These are phyloP conservation scores for Lachnellula occidentalis DNA, from an alignment of 2,329 filamentous ascomycete species.

Conservation along the genomic window DNA sequence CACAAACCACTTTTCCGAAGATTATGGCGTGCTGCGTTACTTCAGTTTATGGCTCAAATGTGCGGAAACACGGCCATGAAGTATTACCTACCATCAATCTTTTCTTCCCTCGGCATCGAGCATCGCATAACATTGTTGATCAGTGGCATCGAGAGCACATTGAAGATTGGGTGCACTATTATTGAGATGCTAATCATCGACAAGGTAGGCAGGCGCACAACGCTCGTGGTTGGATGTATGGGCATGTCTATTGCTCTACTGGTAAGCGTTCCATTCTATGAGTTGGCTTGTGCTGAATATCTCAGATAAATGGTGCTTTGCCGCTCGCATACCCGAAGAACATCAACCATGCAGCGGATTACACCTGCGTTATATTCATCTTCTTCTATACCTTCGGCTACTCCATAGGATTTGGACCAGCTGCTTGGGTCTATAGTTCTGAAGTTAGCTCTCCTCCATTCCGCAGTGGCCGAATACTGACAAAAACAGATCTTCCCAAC, in stretches of 20 bases:
- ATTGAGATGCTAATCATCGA: conserved; percentile 54
- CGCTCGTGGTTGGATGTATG: conserved; percentile 43
- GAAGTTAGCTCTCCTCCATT: conserved; percentile 36
- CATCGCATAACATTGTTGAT: conserved; percentile 45
- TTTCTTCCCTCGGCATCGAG: conserved; percentile 44
- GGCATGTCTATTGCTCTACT: conserved; percentile 50
- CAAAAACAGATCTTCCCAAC: conserved; percentile 48
- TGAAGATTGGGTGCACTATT: conserved; percentile 51
- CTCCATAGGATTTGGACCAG: conserved; percentile 51
- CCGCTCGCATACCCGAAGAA: conserved; percentile 47
- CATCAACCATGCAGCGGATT: conserved; percentile 42
- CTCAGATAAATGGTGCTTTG: conserved; percentile 48
- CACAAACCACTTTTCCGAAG: conserved; percentile 44
- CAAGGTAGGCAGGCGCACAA: conserved; percentile 43
- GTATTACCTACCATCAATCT: conserved; percentile 52
- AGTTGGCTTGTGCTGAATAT: not conserved
- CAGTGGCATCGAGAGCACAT: conserved; percentile 50
- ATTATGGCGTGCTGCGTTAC: conserved; percentile 50
- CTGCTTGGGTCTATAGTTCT: conserved; percentile 54
- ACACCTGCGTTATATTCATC: conserved; percentile 48
- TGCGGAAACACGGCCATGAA: conserved; percentile 56
- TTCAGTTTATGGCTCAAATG: conserved; percentile 57
- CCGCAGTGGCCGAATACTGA: not conserved
- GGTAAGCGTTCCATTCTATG: conserved; percentile 32
- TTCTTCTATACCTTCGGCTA: conserved; percentile 55